Conservation (phyloP, 257 asterid genomes). For the Nicotiana tabacum region DNA sequence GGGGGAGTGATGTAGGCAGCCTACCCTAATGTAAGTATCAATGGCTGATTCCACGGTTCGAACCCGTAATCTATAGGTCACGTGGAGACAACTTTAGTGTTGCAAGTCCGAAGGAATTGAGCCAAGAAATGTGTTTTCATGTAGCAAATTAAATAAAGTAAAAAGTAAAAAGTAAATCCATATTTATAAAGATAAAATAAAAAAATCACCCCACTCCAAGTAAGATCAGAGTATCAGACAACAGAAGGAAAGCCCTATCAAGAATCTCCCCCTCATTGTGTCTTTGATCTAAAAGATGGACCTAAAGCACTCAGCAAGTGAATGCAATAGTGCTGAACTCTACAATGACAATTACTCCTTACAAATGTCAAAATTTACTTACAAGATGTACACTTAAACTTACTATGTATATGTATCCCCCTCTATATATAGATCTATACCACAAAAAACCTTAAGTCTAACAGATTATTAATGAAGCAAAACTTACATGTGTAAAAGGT, state of each 20-base stretch:
- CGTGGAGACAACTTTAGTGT: no score
- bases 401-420: constrained; percentile 22
- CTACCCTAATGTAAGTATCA: no score
- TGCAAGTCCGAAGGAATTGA: background rate
- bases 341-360: background rate
- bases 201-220: background rate
- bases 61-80: no score
- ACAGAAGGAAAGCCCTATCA: background rate
- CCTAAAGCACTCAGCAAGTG: constrained; percentile 4
- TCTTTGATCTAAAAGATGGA: background rate
- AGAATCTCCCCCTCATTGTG: background rate
- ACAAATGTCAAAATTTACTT: constrained; percentile 25
- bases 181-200: background rate
- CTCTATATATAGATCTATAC: constrained; percentile 23
- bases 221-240: background rate
- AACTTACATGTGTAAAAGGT: constrained; percentile 52
- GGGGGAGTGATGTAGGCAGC: no score
- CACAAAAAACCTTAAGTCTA: constrained; percentile 27
- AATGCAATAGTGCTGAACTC: background rate
- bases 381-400: constrained; percentile 34
- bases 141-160: background rate
- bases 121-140: background rate
- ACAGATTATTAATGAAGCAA: background rate
- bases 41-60: no score
- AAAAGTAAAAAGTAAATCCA: background rate